These are phyloP conservation scores for Parastagonospora avenae DNA, from an alignment of 2,329 filamentous ascomycete species.

Conservation along the genomic window DNA sequence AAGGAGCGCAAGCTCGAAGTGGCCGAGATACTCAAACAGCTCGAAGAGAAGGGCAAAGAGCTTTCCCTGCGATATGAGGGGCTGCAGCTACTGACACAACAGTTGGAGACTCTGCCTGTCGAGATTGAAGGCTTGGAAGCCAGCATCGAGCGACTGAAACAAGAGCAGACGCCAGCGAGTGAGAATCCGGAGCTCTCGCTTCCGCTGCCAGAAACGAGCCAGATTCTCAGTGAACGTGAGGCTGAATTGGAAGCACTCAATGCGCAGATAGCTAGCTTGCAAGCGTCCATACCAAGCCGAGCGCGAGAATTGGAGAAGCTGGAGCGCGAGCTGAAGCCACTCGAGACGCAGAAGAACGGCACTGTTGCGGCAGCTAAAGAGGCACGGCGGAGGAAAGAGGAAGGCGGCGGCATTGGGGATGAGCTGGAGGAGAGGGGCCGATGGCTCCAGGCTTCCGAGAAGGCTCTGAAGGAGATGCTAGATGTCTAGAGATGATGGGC, in stretches of 20 bases:
- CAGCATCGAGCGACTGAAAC: constrained; percentile 54
- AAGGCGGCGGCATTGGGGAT: constrained; percentile 68
- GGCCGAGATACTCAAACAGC: constrained; percentile 70
- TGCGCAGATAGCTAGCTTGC: constrained; percentile 55
- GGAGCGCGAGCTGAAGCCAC: constrained; percentile 68
- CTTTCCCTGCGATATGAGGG: constrained; percentile 64
- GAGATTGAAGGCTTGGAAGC: constrained; percentile 59
- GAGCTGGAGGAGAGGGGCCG: constrained; percentile 76
- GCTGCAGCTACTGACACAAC: constrained; percentile 57
- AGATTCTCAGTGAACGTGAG: constrained; percentile 48
- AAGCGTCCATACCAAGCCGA: constrained; percentile 68
- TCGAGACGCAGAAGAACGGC: constrained; percentile 70
- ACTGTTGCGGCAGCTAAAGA: constrained; percentile 72
- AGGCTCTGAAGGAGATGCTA: constrained; percentile 65
- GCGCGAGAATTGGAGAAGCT: constrained; percentile 70
- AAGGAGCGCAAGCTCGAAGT: constrained; percentile 83
- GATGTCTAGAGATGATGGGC: constrained; percentile 53
- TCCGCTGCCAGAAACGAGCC: constrained; percentile 51
- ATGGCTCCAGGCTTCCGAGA: constrained; percentile 75
- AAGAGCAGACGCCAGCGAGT: constrained; percentile 40
- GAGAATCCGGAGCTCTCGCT: constrained; percentile 50
- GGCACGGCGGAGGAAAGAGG: constrained; percentile 70
- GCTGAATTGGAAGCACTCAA: constrained; percentile 50
- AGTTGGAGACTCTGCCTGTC: constrained; percentile 57
- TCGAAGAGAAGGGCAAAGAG: constrained; percentile 69